Percentiles rank a stretch among this genome's conserved stretches.
These are phyloP conservation scores for Trichomonas tenax DNA, from an alignment of 208 protist species.

Conservation along the genomic window DNA sequence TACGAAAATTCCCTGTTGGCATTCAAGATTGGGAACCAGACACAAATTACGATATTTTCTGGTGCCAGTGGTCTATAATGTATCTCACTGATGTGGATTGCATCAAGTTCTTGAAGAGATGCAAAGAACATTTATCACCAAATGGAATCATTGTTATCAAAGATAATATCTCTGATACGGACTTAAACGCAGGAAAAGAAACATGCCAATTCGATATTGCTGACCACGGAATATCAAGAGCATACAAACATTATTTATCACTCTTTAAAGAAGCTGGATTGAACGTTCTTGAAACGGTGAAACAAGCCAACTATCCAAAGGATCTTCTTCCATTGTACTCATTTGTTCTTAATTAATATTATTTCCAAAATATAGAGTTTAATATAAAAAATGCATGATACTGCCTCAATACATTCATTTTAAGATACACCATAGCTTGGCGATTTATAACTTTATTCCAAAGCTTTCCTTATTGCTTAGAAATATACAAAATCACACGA, in stretches of 20 bases:
- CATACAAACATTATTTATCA: neutral
- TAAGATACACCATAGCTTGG: no score
- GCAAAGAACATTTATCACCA: neutral
- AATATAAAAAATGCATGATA: no score
- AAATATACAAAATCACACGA: no score
- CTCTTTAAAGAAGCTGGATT: neutral
- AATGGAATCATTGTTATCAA: neutral
- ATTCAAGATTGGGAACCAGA: neutral
- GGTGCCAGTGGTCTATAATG: conserved; percentile 3
- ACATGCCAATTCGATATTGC: neutral
- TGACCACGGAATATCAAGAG: neutral
- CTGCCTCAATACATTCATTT: no score
- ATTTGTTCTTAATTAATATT: neutral
- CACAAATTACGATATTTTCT: neutral
- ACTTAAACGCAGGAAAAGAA: neutral
- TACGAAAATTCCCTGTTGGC: neutral
- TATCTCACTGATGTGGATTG: neutral
- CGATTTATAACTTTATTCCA: no score
- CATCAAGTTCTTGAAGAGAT: neutral
- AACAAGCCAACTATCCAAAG: neutral
- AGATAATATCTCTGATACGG: neutral
- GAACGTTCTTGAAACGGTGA: neutral
- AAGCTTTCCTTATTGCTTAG: no score
- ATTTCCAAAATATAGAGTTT: neutral
- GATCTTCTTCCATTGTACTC: neutral